Conservation (phyloP, 805 yeast species). For the Spathaspora sp. region DNA sequence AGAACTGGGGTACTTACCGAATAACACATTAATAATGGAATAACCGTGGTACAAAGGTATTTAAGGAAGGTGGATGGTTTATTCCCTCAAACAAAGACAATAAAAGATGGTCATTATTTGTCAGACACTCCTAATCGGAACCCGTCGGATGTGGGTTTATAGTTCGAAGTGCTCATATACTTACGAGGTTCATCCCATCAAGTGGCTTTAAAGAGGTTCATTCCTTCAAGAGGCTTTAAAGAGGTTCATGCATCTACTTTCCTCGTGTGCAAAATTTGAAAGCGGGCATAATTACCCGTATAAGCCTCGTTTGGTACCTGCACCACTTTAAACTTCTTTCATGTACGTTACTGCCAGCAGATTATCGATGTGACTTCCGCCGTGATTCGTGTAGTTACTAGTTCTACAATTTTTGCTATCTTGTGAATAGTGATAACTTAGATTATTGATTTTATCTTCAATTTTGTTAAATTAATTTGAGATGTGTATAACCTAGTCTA, state of each 20-base stretch:
- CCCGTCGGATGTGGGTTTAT: background rate
- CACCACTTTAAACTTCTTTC: background rate
- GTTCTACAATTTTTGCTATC: too few species aligned
- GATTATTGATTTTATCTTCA: too few species aligned
- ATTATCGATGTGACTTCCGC: background rate
- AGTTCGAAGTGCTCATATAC: background rate
- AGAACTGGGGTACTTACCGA: background rate
- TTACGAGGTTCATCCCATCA: background rate
- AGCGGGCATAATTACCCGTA: background rate
- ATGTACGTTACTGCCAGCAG: background rate
- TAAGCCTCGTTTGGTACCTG: background rate
- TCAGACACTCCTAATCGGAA: background rate
- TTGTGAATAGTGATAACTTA: too few species aligned
- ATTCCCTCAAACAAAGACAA: background rate
- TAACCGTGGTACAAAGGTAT: background rate
- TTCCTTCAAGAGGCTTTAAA: background rate
- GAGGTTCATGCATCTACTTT: background rate
- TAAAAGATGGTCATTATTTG: background rate
- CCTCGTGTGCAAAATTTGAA: background rate
- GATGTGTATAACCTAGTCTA: too few species aligned
- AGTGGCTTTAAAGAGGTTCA: background rate
- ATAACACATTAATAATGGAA: background rate
- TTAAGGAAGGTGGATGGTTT: background rate
- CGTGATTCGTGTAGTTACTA: background rate
- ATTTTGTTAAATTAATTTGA: too few species aligned